Base-by-base conservation (phyloP, 148 eudicot species). In the Vaccinium corymbosum region DNA sequence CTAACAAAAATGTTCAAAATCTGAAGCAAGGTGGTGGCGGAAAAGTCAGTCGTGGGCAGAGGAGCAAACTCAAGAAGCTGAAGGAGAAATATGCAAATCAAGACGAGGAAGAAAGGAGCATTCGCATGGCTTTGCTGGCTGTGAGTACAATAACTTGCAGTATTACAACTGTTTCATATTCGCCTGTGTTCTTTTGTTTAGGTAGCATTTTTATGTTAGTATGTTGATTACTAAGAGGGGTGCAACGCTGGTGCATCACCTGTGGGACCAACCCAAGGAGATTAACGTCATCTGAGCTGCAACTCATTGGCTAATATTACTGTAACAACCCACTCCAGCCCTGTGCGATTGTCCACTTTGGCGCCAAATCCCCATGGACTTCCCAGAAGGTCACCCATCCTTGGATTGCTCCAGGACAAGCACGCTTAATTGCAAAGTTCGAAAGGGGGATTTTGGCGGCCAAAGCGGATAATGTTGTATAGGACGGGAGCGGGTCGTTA, bases 51-150 rank as follows among this genome's bases (percentile, higher is more conserved):
- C 99, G 99, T 84, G 99, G 99, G n/a, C 98, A 97, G 86, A 94
- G 80, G 90, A 87, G 93, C 83, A 97, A 97, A 85, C 94, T 97
- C 25, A 97, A 97, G 88, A 97, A 94, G 88, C 95, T 97, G 76
- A 97, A 97, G 89, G 99, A 96, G 86, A 97, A 97, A 87, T 97
- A 97, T 89, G 95, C 98, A 0, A 94, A 97, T 74, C 99, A 97
- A 85, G 99, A 97, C 86, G 99, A 97, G 88, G 98, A 94, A 82
- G 98, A 97, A 90, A 90, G 98, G 85, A 91, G 85, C 53, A 91
- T 97, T 75, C 97, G 99, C 25, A 94, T 97, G 98, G 93, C 97
- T 87, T 90, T 97, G 85, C 93, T 97, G 81, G 99, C 94, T 64
- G 99, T 94, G 79, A 97, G 97, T 94, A 38, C 52, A 73, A 17